Conservation (phyloP, 441 rosid genomes). For the Jatropha podagrica region DNA sequence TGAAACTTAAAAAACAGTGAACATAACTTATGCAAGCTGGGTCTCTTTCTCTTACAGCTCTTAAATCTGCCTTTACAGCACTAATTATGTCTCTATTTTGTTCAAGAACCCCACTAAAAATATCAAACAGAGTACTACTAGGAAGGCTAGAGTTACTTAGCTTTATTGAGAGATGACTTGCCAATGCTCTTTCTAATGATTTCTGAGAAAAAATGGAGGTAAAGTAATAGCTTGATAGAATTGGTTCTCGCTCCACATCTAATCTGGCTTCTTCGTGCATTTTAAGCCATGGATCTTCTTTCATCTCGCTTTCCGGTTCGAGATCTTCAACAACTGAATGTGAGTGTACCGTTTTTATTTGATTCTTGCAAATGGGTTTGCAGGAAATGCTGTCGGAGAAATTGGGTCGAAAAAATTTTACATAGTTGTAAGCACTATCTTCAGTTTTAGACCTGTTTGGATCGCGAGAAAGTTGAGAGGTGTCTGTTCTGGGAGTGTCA, state of each 20-base stretch:
- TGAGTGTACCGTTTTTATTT: conserved; percentile 31
- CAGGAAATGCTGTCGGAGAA: conserved; percentile 30
- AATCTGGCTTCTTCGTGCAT: conserved; percentile 64
- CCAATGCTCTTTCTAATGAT: conserved; percentile 56
- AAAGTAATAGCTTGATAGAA: conserved; percentile 54
- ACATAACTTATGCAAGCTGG: conserved; percentile 71
- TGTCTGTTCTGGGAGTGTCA: conserved; percentile 39
- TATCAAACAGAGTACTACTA: conserved; percentile 47
- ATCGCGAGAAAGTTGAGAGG: conserved; percentile 44
- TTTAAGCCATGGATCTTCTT: conserved; percentile 46
- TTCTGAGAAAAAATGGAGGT: conserved; percentile 55
- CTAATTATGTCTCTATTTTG: conserved; percentile 44
- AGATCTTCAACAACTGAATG: conserved; percentile 21
- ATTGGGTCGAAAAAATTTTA: conserved; percentile 36
- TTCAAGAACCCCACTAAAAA: conserved; percentile 52
- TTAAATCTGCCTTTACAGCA: conserved; percentile 53
- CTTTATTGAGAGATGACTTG: conserved; percentile 61
- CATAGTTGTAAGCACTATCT: conserved; percentile 28
- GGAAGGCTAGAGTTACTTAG: conserved; percentile 51
- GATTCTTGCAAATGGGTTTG: conserved; percentile 36
- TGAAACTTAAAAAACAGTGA: conserved; percentile 68
- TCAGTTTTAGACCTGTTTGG: conserved; percentile 38
- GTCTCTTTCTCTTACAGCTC: conserved; percentile 71
- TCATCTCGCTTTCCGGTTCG: conserved; percentile 22
- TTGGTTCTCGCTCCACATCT: conserved; percentile 57